Percentiles rank a stretch among this genome's conserved stretches.
These are phyloP conservation scores for Hydrangea macrophylla DNA, from an alignment of 148 eudicot species.

Conservation along the genomic window DNA sequence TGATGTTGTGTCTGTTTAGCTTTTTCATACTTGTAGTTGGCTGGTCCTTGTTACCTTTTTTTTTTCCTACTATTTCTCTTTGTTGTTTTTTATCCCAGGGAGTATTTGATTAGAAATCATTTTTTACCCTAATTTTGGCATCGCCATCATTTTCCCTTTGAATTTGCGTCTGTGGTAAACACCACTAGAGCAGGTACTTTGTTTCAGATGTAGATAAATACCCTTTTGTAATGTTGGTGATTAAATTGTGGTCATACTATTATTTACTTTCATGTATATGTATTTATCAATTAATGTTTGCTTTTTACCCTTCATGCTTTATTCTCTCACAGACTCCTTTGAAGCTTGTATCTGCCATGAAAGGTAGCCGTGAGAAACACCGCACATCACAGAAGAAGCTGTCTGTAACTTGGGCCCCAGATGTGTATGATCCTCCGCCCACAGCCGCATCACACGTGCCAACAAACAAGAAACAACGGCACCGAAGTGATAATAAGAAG, in stretches of 20 bases:
- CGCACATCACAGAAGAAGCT: conserved; percentile 47
- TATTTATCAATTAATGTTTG: neutral
- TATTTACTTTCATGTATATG: neutral
- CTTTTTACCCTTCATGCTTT: conserved; percentile 7
- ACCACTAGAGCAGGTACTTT: neutral
- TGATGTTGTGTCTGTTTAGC: no score
- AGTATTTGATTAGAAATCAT: no score
- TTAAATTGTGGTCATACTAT: neutral
- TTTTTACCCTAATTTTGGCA: no score
- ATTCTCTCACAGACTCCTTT: conserved; percentile 28
- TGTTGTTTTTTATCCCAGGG: no score
- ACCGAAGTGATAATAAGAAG: conserved; percentile 48
- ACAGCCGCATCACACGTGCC: conserved; percentile 50
- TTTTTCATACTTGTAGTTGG: no score
- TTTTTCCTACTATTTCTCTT: no score
- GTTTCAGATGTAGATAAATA: neutral
- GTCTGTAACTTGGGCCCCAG: conserved; percentile 82
- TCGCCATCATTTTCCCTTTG: no score
- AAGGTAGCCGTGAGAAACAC: conserved; percentile 72
- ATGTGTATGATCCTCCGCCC: conserved; percentile 79
- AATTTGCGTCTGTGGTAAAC: no score
- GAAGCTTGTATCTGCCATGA: conserved; percentile 77
- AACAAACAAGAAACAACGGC: conserved; percentile 41
- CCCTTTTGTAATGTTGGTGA: neutral
- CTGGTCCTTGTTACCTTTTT: no score